These are phyloP conservation scores for Prototheca cutis DNA, from an alignment of 163 green algal genomes.

Conservation along the genomic window DNA sequence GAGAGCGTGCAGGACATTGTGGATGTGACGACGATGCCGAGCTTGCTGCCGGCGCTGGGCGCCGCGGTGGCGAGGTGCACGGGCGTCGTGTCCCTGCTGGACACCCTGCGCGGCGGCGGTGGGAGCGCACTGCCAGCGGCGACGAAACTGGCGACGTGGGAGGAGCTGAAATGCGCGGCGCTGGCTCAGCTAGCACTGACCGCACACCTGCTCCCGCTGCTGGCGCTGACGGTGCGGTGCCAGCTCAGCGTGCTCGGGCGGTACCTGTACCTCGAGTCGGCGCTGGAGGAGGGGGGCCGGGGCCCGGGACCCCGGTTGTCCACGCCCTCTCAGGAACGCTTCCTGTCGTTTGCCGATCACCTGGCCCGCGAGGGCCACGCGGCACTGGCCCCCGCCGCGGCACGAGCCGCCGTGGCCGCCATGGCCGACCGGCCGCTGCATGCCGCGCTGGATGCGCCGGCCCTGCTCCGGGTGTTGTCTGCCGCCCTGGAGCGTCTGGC, in stretches of 20 bases:
- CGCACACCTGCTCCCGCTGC: slow-evolving; percentile 33
- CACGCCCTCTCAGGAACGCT: slow-evolving; percentile 33
- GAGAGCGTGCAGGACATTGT: slow-evolving; percentile 53
- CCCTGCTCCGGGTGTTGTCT: slow-evolving; percentile 12
- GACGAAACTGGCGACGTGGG: slow-evolving; percentile 35
- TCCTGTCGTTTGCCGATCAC: slow-evolving; percentile 39
- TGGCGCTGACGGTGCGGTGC: slow-evolving; percentile 37
- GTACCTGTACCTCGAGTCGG: slow-evolving; percentile 38
- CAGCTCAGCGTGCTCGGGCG: slow-evolving; percentile 52
- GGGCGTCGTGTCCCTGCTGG: slow-evolving; percentile 38
- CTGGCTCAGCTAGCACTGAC: slow-evolving; percentile 20
- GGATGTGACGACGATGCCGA: slow-evolving; percentile 54
- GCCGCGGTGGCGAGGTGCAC: slow-evolving; percentile 21
- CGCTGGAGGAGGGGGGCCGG: slow-evolving; percentile 5
- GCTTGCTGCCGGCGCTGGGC: slow-evolving; percentile 42
- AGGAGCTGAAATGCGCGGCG: slow-evolving; percentile 27
- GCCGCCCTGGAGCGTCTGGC: not conserved
- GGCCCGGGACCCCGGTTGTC: slow-evolving; percentile 12
- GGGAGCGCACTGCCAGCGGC: not conserved
- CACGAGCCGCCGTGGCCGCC: not conserved
- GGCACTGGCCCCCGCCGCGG: slow-evolving; percentile 9
- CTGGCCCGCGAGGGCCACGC: slow-evolving; percentile 23
- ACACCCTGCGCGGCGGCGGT: slow-evolving; percentile 29
- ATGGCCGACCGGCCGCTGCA: slow-evolving; percentile 12
- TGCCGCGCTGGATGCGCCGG: slow-evolving; percentile 1